Conservation (phyloP, 208 protist species). For the Balamuthia mandrillaris region DNA sequence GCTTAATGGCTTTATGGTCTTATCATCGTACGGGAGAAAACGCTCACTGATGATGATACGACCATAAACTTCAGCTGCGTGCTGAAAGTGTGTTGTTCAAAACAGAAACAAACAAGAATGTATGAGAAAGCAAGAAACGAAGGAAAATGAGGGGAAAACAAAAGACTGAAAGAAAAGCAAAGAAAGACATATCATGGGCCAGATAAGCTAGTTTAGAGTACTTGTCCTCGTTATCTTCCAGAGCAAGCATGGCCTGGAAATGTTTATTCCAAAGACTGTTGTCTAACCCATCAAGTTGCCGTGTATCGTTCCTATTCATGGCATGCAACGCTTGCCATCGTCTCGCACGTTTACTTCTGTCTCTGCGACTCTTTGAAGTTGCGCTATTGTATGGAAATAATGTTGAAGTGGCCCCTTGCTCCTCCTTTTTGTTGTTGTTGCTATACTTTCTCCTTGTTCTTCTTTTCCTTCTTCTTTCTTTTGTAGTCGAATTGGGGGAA, state of each 20-base stretch:
- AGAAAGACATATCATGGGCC: background rate
- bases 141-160: background rate
- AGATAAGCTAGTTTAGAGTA: conserved; percentile 23
- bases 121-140: background rate
- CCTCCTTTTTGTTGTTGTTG: background rate
- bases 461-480: background rate
- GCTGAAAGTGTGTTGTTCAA: conserved; percentile 54
- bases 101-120: too few species aligned
- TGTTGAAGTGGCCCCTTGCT: background rate
- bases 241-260: background rate
- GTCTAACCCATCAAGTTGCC: background rate
- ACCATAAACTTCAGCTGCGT: conserved; percentile 51
- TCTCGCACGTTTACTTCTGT: background rate
- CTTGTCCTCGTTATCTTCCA: background rate
- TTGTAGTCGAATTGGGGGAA: too few species aligned
- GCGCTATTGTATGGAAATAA: background rate
- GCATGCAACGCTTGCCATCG: background rate
- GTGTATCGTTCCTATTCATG: background rate
- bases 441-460: background rate
- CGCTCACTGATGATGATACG: conserved; percentile 56
- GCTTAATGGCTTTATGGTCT: conserved; percentile 42
- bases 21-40: conserved; percentile 20
- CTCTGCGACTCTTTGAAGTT: background rate
- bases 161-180: background rate
- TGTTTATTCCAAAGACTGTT: conserved; percentile 29